A percentile compares a stretch with the other conserved stretches of the same genome.
Conservation (phyloP, 2,329 filamentous ascomycete species). For the Stachybotrys echinatus region DNA sequence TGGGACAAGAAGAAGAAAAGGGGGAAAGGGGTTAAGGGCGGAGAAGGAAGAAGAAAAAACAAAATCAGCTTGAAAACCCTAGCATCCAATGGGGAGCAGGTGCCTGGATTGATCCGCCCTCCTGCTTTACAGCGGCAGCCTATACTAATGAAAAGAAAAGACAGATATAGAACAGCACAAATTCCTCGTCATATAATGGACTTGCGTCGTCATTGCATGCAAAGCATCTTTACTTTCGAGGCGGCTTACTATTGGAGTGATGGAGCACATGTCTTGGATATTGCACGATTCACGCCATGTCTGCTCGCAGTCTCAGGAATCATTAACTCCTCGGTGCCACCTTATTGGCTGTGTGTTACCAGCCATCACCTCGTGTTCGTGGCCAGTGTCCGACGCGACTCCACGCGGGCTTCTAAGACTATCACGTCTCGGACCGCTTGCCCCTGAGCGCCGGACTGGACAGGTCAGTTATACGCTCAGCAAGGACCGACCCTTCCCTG, state of each 20-base stretch:
- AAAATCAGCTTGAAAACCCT: no score
- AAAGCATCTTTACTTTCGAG: background rate
- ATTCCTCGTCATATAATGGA: background rate
- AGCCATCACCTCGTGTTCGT: background rate
- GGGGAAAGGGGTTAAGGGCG: no score
- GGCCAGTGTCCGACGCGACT: background rate
- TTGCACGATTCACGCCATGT: background rate
- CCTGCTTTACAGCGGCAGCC: no score
- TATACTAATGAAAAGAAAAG: no score
- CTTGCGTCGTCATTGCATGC: background rate
- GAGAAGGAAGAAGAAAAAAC: no score
- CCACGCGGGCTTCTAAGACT: background rate
- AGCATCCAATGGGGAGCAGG: no score
- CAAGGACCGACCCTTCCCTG: background rate
- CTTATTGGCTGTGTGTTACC: background rate
- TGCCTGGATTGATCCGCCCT: no score
- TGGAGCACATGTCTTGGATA: background rate
- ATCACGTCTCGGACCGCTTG: background rate
- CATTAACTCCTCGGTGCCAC: background rate
- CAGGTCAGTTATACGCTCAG: background rate
- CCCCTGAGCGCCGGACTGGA: background rate
- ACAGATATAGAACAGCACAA: background rate
- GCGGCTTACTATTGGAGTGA: background rate
- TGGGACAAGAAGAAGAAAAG: no score
- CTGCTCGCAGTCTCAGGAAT: background rate